Evolutionary conservation across 2,329 filamentous ascomycete genomes (phyloP).

Genomic region (Neopestalotiopsis rosae): DNA sequence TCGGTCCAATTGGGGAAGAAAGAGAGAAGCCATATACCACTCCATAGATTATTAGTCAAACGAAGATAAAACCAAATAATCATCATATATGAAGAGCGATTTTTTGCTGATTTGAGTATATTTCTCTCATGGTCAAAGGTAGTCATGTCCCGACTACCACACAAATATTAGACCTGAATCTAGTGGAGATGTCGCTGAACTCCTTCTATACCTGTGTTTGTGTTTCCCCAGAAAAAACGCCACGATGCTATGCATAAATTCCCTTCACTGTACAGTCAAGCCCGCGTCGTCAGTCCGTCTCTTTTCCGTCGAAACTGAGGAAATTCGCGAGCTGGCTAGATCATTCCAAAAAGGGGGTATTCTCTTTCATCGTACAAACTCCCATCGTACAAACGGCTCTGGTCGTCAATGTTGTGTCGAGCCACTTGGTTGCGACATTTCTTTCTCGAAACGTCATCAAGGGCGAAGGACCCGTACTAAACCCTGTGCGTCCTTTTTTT

Average conservation of each 20-base stretch:
- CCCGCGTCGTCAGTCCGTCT: neutral
- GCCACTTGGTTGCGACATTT: constrained; percentile 21
- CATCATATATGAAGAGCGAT: too few species aligned
- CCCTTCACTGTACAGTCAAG: constrained; percentile 10
- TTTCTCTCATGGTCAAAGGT: too few species aligned
- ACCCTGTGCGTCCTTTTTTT: constrained; percentile 14
- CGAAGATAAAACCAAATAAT: neutral
- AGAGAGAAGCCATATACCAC: neutral
- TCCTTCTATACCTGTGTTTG: constrained; percentile 20
- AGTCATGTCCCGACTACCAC: too few species aligned
- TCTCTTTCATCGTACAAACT: neutral
- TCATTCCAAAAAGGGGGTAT: neutral
- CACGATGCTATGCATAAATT: constrained; percentile 32
- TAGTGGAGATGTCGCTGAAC: constrained; percentile 31
- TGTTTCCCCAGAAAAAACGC: constrained; percentile 32
- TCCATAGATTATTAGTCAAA: neutral
- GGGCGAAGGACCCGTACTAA: neutral
- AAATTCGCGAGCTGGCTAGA: neutral
- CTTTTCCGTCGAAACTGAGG: neutral
- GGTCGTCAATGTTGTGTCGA: constrained; percentile 12
- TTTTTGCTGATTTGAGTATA: too few species aligned
- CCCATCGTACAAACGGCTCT: neutral
- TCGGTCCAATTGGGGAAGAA: neutral
- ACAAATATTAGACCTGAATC: neutral
- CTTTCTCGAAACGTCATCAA: neutral